A percentile compares a stretch with the other conserved stretches of the same genome.
Evolutionary conservation across 805 yeast genomes (phyloP).

Genomic region (Candida ulmi): DNA sequence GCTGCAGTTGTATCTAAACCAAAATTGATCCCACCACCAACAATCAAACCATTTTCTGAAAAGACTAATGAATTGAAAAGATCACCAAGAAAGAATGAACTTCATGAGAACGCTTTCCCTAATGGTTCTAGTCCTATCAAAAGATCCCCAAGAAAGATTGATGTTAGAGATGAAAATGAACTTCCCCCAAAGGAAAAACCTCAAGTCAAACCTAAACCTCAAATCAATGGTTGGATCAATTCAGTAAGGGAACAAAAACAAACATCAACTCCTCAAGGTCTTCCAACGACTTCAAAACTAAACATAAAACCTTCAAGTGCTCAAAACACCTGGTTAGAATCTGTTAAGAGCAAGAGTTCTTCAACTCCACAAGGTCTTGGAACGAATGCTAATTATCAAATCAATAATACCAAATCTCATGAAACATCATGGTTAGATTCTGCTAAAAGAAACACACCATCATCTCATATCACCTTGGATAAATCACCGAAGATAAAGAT

Average conservation of each 20-base stretch:
- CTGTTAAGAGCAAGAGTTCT: background rate
- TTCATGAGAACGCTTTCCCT: no score
- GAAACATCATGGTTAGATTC: constrained; percentile 19
- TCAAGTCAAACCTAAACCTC: constrained; percentile 8
- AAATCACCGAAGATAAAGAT: constrained; percentile 13
- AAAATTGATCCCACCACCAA: constrained; percentile 2
- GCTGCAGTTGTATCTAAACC: constrained; percentile 8
- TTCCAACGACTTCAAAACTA: constrained; percentile 3
- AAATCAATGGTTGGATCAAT: constrained; percentile 2
- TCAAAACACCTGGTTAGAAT: constrained; percentile 1
- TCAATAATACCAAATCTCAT: background rate
- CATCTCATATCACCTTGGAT: background rate
- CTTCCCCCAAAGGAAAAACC: constrained; percentile 3
- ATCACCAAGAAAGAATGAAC: constrained; percentile 12
- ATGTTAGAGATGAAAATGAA: constrained; percentile 2
- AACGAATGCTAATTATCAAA: background rate
- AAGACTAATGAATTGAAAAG: constrained; percentile 2
- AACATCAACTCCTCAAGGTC: constrained; percentile 10
- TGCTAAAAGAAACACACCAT: constrained; percentile 9
- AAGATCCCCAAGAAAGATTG: constrained; percentile 16
- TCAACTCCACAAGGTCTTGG: constrained; percentile 1
- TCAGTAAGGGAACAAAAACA: constrained; percentile 7
- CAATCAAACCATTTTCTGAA: background rate
- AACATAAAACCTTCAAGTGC: background rate
- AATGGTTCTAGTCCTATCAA: constrained; percentile 8